Evolutionary conservation across 2,329 filamentous ascomycete genomes (phyloP).

Genomic region (Botrytis cinerea): DNA sequence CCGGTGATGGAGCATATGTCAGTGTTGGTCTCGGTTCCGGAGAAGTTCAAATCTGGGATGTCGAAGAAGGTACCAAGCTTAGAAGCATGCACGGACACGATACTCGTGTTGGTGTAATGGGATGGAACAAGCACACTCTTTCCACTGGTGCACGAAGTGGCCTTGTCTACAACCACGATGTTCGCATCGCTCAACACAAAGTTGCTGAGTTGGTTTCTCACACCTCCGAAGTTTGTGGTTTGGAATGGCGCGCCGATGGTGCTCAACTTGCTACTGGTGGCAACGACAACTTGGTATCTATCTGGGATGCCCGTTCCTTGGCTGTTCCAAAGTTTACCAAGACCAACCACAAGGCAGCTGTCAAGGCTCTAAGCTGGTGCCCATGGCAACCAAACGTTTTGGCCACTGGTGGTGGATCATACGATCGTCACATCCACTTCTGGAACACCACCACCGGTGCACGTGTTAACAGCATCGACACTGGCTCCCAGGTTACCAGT

Average conservation of each 20-base stretch:
- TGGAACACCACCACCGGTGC: conserved; percentile 99
- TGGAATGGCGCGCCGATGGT: conserved; percentile 96
- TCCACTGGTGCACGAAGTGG: conserved; percentile 94
- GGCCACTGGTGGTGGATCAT: conserved; percentile 92
- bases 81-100: conserved; percentile 99
- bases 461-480: conserved; percentile 98
- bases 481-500: conserved; percentile 94
- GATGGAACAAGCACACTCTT: conserved; percentile 97
- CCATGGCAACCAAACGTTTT: conserved; percentile 98
- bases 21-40: conserved; percentile 92
- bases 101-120: conserved; percentile 95
- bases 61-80: conserved; percentile 90
- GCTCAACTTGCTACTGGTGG: conserved; percentile 95
- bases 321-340: conserved; percentile 98
- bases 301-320: conserved; percentile 96
- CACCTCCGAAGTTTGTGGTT: conserved; percentile 95
- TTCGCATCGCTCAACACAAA: conserved; percentile 97
- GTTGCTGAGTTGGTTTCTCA: conserved; percentile 95
- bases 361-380: conserved; percentile 98
- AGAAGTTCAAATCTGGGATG: conserved; percentile 99
- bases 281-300: conserved; percentile 98
- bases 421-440: conserved; percentile 98
- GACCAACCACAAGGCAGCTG: conserved; percentile 98
- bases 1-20: conserved; percentile 93
- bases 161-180: conserved; percentile 97